A percentile compares a stretch with the other conserved stretches of the same genome.
phyloP scores from a whole-genome alignment of 345 rosid genomes.

The Eutrema japonicum region DNA sequence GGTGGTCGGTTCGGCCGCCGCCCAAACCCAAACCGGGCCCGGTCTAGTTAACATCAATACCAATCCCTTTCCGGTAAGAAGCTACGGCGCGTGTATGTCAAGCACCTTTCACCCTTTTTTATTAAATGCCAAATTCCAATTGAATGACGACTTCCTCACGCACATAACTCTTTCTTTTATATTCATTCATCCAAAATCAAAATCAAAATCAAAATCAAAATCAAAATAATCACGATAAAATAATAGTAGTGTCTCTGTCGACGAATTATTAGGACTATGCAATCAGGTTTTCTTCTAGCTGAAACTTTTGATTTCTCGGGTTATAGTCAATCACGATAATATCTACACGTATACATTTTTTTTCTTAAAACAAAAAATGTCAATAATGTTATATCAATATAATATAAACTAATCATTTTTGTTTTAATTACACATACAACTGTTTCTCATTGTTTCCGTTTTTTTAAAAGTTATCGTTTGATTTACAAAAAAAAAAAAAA shows the following conservation, averaged over 20 bases:
- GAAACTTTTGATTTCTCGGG: neutral
- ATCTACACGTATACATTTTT: too few relatives aligned
- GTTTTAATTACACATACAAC: neutral
- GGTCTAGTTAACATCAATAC: slow-evolving; percentile 45
- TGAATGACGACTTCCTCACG: slow-evolving; percentile 34
- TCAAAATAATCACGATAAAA: neutral
- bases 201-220: too few relatives aligned
- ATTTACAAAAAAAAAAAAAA: neutral
- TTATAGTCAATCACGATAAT: too few relatives aligned
- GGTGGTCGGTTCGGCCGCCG: slow-evolving; percentile 47
- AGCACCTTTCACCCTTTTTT: slow-evolving; percentile 45
- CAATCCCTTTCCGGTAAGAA: slow-evolving; percentile 43
- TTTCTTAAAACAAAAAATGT: too few relatives aligned
- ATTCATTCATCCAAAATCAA: neutral
- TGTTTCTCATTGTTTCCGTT: neutral
- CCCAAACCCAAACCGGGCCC: slow-evolving; percentile 50
- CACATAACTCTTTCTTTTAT: slow-evolving; percentile 1
- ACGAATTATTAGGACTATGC: neutral
- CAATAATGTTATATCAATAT: neutral
- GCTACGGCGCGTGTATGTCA: slow-evolving; percentile 50
- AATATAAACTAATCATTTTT: neutral
- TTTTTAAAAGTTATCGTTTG: neutral
- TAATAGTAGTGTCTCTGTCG: neutral
- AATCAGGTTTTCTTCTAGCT: neutral
- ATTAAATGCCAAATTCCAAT: slow-evolving; percentile 34